Conservation (phyloP, 371 early-diverging fungal genomes). For the Parasitella parasitica region DNA sequence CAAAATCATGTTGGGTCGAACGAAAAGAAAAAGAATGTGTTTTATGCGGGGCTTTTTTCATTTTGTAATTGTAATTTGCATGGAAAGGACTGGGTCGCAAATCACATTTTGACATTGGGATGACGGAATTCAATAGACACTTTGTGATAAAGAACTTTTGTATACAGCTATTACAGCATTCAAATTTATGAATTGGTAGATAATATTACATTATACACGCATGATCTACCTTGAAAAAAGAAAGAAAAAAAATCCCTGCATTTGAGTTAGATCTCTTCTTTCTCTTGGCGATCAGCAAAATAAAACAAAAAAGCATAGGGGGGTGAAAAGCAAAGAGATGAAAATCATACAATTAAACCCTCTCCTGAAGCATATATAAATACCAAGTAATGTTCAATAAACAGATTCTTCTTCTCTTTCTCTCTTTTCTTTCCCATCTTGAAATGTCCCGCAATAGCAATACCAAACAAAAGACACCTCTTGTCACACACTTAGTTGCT, state of each 20-base stretch:
- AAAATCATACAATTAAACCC: neutral
- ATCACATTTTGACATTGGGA: neutral
- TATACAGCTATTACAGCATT: too few relatives aligned
- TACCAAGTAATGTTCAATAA: neutral
- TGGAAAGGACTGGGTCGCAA: neutral
- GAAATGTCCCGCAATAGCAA: slow-evolving; percentile 25
- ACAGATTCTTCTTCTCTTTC: neutral
- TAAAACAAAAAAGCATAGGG: neutral
- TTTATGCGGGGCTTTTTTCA: neutral
- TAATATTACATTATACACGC: neutral
- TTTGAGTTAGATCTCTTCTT: neutral
- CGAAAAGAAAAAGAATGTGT: neutral
- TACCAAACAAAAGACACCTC: slow-evolving; percentile 37
- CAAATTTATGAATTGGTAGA: too few relatives aligned
- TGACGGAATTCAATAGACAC: too few relatives aligned
- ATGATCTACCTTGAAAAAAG: too few relatives aligned
- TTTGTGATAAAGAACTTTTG: too few relatives aligned
- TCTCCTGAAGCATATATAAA: neutral
- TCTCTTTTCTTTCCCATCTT: neutral
- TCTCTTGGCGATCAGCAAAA: slow-evolving; percentile 14
- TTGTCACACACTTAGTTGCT: slow-evolving; percentile 74
- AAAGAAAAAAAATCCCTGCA: slow-evolving; percentile 5
- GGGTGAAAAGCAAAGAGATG: neutral
- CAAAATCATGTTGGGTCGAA: neutral
- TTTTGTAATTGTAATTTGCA: too few relatives aligned